Base-by-base conservation (phyloP, 2,329 filamentous ascomycete genomes). In the Orbilia brochopaga region DNA sequence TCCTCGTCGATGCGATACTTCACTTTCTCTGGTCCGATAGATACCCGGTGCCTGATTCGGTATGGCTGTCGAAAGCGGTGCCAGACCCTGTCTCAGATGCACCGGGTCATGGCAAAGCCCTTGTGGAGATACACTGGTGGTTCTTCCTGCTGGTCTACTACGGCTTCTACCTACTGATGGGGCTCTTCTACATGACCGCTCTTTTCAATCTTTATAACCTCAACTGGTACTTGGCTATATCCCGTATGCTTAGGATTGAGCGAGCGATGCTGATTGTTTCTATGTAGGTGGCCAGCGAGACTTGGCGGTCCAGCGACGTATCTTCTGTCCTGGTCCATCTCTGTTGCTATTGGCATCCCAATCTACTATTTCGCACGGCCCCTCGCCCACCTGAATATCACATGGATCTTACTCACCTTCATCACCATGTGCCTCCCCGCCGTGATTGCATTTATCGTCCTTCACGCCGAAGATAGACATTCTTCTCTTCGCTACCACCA, bases 121-220 rank as follows among this genome's bases (percentile, higher is more conserved):
- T 84, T 46, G 87, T 89, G 2, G 83, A 85, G 73, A 84, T 89
- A 75, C 88, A 87, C 80, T 89, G 89, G 76, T 89, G 87, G 87
- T 88, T 88, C 81, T 89, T 89, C 76, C 81, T 89, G 40, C 84
- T 88, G 54, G 84, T 88, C 64, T 89, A 88, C 80, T 89, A 89
- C 78, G 86, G 86, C 64, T 84, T 88, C 75, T 89, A 89, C 79
- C 88, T 87, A 77, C 76, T 88, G 23, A 87, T 86, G 2, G 87
- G 87, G 1, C 79, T 89, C 75, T 84, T 88, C 72, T 89, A 87
- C 86, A 88, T 89, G 77, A 89, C 87, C 53, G 89, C 88, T 76
- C 83, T 89, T 3, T 89, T 89, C 78, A 89, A 89, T 76, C 82
- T 89, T 21, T 89, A 89, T 81, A 86, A 84, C 73, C 80, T 89